These are phyloP conservation scores for Calonectria pseudoturangicola DNA, from an alignment of 2,329 filamentous ascomycete genomes.

Conservation along the genomic window DNA sequence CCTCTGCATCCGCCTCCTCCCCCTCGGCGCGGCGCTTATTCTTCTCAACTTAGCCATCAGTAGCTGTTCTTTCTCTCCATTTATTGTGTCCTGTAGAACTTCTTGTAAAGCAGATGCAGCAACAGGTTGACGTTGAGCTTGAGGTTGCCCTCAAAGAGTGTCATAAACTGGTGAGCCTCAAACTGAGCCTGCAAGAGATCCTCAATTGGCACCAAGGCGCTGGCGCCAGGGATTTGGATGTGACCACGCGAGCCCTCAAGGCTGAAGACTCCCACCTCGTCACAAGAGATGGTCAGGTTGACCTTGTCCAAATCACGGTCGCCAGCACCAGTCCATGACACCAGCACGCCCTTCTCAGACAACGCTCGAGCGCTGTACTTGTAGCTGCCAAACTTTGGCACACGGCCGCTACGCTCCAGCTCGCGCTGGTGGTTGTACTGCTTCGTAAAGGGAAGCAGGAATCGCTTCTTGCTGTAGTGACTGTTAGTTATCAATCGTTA, in stretches of 20 bases:
- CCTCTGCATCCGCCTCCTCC: not conserved
- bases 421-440: conserved; percentile 99
- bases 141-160: conserved; percentile 89
- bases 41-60: conserved; percentile 5
- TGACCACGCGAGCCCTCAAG: conserved; percentile 93
- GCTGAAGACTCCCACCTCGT: conserved; percentile 94
- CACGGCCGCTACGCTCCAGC: conserved; percentile 91
- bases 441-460: conserved; percentile 96
- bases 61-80: conserved; percentile 2
- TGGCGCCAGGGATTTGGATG: conserved; percentile 97
- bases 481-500: conserved; percentile 42
- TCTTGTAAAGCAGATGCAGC: conserved; percentile 98
- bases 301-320: conserved; percentile 93
- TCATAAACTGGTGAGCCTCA: conserved; percentile 97
- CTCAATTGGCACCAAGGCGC: conserved; percentile 90
- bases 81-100: conserved; percentile 90
- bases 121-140: conserved; percentile 97
- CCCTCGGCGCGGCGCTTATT: conserved; percentile 9
- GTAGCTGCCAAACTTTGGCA: conserved; percentile 98
- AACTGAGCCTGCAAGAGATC: conserved; percentile 97
- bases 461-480: conserved; percentile 85
- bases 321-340: conserved; percentile 89
- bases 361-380: conserved; percentile 95
- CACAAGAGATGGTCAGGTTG: conserved; percentile 94
- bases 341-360: conserved; percentile 93